A percentile compares a stretch with the other conserved stretches of the same genome.
phyloP scores from a whole-genome alignment of 1,284 basidiomycete species.

The Ceraceosorus guamensis region DNA sequence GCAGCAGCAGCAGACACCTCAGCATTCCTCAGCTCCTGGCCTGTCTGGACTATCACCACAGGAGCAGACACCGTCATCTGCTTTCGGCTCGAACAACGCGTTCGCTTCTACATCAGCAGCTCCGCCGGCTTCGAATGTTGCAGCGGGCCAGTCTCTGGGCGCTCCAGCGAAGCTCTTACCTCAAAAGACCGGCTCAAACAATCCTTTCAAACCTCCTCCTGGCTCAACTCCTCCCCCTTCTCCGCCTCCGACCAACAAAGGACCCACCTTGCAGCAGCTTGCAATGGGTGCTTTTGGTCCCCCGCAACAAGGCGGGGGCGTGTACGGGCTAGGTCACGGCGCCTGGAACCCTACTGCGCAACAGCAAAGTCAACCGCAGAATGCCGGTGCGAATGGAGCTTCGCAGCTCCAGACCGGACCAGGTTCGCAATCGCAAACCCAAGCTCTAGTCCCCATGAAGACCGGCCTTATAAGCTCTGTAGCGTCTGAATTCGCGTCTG shows the following conservation, averaged over 20 bases:
- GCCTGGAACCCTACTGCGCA: slow-evolving; percentile 26
- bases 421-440: slow-evolving; percentile 4
- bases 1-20: slow-evolving; percentile 16
- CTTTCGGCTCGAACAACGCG: slow-evolving; percentile 5
- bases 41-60: neutral
- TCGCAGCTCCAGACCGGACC: slow-evolving; percentile 7
- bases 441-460: slow-evolving; percentile 32
- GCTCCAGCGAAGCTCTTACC: slow-evolving; percentile 60
- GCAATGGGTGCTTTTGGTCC: slow-evolving; percentile 54
- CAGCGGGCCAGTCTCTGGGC: slow-evolving; percentile 45
- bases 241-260: slow-evolving; percentile 59
- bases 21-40: neutral
- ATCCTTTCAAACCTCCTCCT: slow-evolving; percentile 78
- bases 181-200: slow-evolving; percentile 86
- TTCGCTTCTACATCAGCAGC: slow-evolving; percentile 59
- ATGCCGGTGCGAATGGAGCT: neutral
- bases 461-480: slow-evolving; percentile 48
- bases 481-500: slow-evolving; percentile 47
- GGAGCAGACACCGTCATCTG: slow-evolving; percentile 17
- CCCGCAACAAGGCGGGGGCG: slow-evolving; percentile 15
- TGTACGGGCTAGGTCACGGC: slow-evolving; percentile 30
- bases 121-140: slow-evolving; percentile 5
- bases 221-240: slow-evolving; percentile 51
- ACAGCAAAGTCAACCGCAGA: slow-evolving; percentile 11
- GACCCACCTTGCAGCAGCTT: slow-evolving; percentile 73